phyloP scores from a whole-genome alignment of 1,284 basidiomycete genomes.

The Taiwanofungus camphoratus region DNA sequence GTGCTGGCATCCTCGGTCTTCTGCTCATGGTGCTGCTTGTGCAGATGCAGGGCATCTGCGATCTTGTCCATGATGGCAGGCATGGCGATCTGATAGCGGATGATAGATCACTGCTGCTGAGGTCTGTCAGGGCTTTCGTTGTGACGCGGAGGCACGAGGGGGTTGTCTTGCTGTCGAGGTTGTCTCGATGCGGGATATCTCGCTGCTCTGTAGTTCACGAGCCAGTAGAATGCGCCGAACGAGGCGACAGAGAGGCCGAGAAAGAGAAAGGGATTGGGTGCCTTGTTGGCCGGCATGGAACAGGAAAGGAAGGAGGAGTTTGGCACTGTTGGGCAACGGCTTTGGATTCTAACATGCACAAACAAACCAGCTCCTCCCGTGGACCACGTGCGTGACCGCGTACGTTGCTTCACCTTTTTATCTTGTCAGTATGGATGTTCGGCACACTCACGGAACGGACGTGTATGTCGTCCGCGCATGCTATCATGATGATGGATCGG shows the following conservation, averaged over 20 bases:
- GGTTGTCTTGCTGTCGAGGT: slow-evolving; percentile 58
- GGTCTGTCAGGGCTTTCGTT: slow-evolving; percentile 23
- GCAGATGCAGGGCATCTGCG: slow-evolving; percentile 38
- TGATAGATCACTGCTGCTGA: neutral
- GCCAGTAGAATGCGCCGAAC: slow-evolving; percentile 48
- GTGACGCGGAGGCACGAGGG: slow-evolving; percentile 58
- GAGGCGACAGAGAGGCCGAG: slow-evolving; percentile 50
- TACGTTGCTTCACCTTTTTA: slow-evolving; percentile 1
- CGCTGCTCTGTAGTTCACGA: slow-evolving; percentile 51
- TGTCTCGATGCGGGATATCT: slow-evolving; percentile 56
- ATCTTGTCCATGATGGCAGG: slow-evolving; percentile 47
- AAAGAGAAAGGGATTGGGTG: slow-evolving; percentile 61
- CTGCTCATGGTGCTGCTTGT: slow-evolving; percentile 18
- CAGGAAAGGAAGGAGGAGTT: slow-evolving; percentile 12
- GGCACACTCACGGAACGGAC: slow-evolving; percentile 49
- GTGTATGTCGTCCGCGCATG: slow-evolving; percentile 60
- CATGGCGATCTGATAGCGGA: slow-evolving; percentile 23
- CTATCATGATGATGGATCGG: slow-evolving; percentile 53
- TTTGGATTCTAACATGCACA: slow-evolving; percentile 17
- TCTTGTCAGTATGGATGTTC: slow-evolving; percentile 44
- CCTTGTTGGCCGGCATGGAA: slow-evolving; percentile 26
- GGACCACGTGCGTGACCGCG: slow-evolving; percentile 10
- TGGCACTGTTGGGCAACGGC: slow-evolving; percentile 13
- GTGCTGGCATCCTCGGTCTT: slow-evolving; percentile 5
- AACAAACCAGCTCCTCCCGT: slow-evolving; percentile 10